Base-by-base conservation (phyloP, 176 grass and related monocot genomes). In the Juncus inflexus region DNA sequence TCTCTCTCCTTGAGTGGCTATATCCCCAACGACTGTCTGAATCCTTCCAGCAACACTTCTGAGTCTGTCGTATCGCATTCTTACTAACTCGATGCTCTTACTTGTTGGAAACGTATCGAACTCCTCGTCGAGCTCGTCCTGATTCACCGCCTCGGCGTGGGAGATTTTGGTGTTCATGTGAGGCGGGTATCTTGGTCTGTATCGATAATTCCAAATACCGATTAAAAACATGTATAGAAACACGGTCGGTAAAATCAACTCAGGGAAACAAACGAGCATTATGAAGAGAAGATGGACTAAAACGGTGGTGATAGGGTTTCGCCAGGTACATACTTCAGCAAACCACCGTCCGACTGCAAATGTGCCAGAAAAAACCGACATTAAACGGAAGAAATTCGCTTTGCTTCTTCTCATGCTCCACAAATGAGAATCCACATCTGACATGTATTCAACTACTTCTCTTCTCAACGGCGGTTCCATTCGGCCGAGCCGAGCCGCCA, bases 121-220 rank as follows among this genome's bases (percentile, higher is more conserved):
- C 75, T 99, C 94, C 50, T 99, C 89, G 2, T 92, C 85, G 13
- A 92, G 85, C 74, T 99, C 94, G 78, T 99, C 94, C 35, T 82
- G 80, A 47, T 86, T 82, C 62, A 86, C 85, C 15, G 82, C 80
- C 49, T 99, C 94, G 1, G 94, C 94, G 66, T 99, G 85, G 78
- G 94, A 92, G 19, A 92, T 86, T 73, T 90, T 92, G 41, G 89
- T 99, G 74, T 99, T 99, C 94, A 99, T 99, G 85, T 99, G 94
- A 5, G 94, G 89, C 73, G 89, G 94, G 67, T 99, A 90, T 3
- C 78, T 75, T 16, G 89, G 94, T 2, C 94, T 83, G 50, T 99
- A 87, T 14, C 94, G 83, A 42, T 90, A 99, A 80, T 99, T 99
- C 89, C 94, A 99, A 2, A 99, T 35, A 40, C 94, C 94, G 41